A percentile compares a stretch with the other conserved stretches of the same genome.
These are phyloP conservation scores for Adansonia grandidieri DNA, from an alignment of 441 rosid species.

Conservation along the genomic window DNA sequence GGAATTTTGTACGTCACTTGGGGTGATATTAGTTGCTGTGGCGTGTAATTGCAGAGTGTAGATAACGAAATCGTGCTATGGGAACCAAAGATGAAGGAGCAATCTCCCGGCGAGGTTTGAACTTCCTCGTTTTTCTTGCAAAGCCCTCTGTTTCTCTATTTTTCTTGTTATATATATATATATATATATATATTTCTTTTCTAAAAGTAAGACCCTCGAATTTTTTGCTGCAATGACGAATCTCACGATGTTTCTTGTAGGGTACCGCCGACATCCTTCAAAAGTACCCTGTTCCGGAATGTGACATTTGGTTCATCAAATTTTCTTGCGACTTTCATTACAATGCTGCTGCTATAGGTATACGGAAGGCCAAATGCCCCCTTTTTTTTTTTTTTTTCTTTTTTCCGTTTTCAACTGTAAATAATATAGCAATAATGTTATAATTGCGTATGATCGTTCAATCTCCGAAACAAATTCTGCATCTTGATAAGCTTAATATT, in stretches of 20 bases:
- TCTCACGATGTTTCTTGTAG: slow-evolving; percentile 36
- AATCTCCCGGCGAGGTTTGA: slow-evolving; percentile 96
- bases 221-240: not conserved
- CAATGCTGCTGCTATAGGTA: slow-evolving; percentile 84
- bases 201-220: not conserved
- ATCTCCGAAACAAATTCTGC: not conserved
- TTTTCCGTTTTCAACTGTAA: not conserved
- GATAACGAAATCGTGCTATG: slow-evolving; percentile 93
- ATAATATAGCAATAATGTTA: not conserved
- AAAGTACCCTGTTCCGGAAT: slow-evolving; percentile 90
- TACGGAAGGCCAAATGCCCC: not conserved
- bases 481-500: not conserved
- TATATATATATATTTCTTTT: not conserved
- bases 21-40: slow-evolving; percentile 25
- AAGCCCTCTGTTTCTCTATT: not conserved
- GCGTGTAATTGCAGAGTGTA: slow-evolving; percentile 68
- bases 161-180: not conserved
- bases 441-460: not conserved
- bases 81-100: slow-evolving; percentile 96
- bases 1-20: not conserved
- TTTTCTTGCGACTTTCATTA: slow-evolving; percentile 88
- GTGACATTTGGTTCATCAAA: slow-evolving; percentile 98
- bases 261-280: slow-evolving; percentile 87
- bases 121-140: slow-evolving; percentile 8
- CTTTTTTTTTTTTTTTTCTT: too few relatives aligned